Evolutionary conservation across 1,284 basidiomycete species (phyloP).

Genomic region (Gomphus sp.): DNA sequence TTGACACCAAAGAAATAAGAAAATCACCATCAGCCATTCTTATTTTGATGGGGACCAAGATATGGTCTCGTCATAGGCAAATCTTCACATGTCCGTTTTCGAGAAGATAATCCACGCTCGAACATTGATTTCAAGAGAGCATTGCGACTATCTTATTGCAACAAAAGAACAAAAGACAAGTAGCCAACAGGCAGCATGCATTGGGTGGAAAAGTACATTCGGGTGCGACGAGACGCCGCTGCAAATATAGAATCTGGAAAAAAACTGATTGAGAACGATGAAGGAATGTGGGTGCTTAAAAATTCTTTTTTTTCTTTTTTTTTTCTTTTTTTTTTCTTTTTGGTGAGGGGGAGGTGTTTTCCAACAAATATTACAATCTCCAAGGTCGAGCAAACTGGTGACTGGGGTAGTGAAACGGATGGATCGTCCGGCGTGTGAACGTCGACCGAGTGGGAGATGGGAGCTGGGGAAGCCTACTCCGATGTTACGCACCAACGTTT

Average conservation of each 20-base stretch:
- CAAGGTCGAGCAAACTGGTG: constrained; percentile 65
- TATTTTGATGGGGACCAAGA: too few relatives aligned
- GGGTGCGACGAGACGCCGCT: neutral
- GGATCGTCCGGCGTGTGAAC: constrained; percentile 1
- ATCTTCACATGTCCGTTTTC: too few relatives aligned
- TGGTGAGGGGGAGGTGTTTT: neutral
- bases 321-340: too few relatives aligned
- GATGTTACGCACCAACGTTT: constrained; percentile 8
- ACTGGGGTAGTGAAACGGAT: constrained; percentile 41
- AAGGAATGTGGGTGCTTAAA: constrained; percentile 6
- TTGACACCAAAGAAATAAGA: too few relatives aligned
- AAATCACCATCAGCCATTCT: too few relatives aligned
- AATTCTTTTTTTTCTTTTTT: neutral
- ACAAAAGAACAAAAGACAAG: neutral
- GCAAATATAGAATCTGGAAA: constrained; percentile 8
- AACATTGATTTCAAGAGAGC: neutral
- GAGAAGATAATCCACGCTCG: neutral
- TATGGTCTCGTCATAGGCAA: too few relatives aligned
- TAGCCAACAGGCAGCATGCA: neutral
- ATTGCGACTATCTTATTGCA: neutral
- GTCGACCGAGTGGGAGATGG: constrained; percentile 2
- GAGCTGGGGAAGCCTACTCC: neutral
- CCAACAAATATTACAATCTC: constrained; percentile 25
- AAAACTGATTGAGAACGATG: neutral
- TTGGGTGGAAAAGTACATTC: constrained; percentile 2